Base-by-base conservation (phyloP, 1,139 yeast species). In the Geotrichum restrictum region DNA sequence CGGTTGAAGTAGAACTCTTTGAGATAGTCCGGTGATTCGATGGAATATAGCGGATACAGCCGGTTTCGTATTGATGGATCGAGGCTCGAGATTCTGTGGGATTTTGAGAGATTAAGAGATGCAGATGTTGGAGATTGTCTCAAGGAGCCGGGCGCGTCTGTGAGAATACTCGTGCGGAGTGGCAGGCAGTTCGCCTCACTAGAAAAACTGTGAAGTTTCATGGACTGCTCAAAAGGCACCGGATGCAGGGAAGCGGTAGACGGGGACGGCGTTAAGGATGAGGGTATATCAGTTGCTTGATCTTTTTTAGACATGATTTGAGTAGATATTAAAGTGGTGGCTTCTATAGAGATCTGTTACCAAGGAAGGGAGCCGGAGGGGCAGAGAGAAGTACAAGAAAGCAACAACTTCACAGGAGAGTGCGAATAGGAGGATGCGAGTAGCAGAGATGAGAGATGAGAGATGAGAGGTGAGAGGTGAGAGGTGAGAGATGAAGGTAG, bases 21-120 rank as follows among this genome's bases (percentile, higher is more conserved):
- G 29, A 51, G 44, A 29, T 46, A 43, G 29, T 37, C 44, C 3
- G 49, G 49, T 7, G 49, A n/a, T 16, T 38, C 44, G 24, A 29
- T 27, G 8, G 46, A 41, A 40, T 51, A 51, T 10, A 51, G 44
- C 21, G 54, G 54, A 33, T 51, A 51, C 40, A 46, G n/a, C 10
- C 49, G 40, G 22, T 41, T 37, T 22, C 44, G 50, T 36, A 29
- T 40, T 41, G 42, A 34, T 7, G 37, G 31, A 14, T 42, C 34
- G 29, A 51, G 48, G 24, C 21, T 31, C 22, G 24, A 33, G 6
- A 51, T 37, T 4, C 38, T 47, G 14, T 33, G 33, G 10, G 48
- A 18, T 8, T 37, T 22, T n/a, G 44, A 18, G 16, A 51, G 40
- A 5, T 39, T 31, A 2, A 41, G 16, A 3, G 53, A 50, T 19